Conservation (phyloP, 495 filamentous ascomycete species). For the Cudoniella acicularis region DNA sequence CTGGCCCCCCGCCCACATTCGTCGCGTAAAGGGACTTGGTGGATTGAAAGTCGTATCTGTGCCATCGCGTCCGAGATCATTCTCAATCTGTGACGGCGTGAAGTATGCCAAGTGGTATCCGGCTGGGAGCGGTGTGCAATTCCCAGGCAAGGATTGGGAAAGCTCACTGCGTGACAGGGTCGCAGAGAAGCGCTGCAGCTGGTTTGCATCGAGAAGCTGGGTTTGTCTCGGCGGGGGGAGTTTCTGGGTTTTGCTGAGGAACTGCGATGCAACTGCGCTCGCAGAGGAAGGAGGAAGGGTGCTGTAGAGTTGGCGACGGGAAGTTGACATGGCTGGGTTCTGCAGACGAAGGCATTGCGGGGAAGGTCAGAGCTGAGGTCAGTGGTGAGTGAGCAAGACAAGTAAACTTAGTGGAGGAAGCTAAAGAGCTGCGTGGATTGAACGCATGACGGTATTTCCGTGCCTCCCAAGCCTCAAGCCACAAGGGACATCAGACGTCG, state of each 20-base stretch:
- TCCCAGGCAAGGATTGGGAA: constrained; percentile 25
- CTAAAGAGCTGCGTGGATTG: too few species aligned
- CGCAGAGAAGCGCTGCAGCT: constrained; percentile 51
- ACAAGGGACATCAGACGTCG: too few species aligned
- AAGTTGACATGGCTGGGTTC: constrained; percentile 11
- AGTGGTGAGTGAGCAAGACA: background rate
- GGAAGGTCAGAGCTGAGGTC: background rate
- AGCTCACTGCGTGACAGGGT: constrained; percentile 46
- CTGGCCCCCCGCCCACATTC: constrained; percentile 69
- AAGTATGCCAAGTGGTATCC: constrained; percentile 61
- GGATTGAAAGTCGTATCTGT: constrained; percentile 59
- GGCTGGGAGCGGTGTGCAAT: constrained; percentile 46
- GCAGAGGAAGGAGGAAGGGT: constrained; percentile 13
- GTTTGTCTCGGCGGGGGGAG: constrained; percentile 39
- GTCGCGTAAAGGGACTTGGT: constrained; percentile 53
- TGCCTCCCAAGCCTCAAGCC: too few species aligned
- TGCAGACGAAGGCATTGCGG: background rate
- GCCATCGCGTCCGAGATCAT: constrained; percentile 54
- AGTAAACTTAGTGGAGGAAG: too few species aligned
- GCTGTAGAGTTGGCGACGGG: constrained; percentile 16
- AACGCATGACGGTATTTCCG: background rate
- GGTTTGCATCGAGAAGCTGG: constrained; percentile 54
- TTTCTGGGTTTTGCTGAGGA: constrained; percentile 40
- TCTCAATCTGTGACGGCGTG: constrained; percentile 48
- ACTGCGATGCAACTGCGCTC: constrained; percentile 35